These are phyloP conservation scores for Poa pratensis DNA, from an alignment of 176 grass and related monocot genomes.

Conservation along the genomic window DNA sequence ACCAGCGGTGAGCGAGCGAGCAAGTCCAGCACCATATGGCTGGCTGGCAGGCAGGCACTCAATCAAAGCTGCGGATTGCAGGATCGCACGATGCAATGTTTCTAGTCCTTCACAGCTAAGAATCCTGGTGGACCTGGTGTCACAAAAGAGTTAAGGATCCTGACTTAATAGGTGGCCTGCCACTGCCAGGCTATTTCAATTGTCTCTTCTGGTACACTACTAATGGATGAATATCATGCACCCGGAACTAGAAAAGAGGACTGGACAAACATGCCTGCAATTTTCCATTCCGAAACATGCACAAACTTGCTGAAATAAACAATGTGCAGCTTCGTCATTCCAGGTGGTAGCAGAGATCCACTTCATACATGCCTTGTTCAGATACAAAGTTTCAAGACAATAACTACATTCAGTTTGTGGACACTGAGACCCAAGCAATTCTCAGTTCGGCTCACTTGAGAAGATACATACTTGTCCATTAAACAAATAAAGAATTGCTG, in stretches of 20 bases:
- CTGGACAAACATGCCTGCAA: background rate
- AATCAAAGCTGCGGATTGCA: background rate
- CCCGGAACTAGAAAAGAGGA: background rate
- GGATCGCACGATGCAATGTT: background rate
- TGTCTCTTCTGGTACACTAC: no score
- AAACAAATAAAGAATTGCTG: constrained; percentile 63
- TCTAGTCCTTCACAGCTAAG: background rate
- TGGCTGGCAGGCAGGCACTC: background rate
- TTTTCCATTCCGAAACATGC: background rate
- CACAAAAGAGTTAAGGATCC: background rate
- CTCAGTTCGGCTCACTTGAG: constrained; percentile 33
- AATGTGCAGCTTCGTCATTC: constrained; percentile 40
- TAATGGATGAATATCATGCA: no score
- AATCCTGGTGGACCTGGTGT: background rate
- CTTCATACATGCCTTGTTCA: constrained; percentile 23
- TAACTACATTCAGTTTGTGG: background rate
- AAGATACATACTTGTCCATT: constrained; percentile 35
- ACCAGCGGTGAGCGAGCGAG: background rate
- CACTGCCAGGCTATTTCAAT: background rate
- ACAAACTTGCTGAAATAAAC: constrained; percentile 37
- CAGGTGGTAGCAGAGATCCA: constrained; percentile 33
- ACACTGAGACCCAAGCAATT: background rate
- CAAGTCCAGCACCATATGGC: background rate
- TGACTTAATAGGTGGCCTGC: background rate
- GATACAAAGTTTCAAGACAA: constrained; percentile 30